These are phyloP conservation scores for Catharanthus roseus DNA, from an alignment of 257 asterid genomes.

Conservation along the genomic window DNA sequence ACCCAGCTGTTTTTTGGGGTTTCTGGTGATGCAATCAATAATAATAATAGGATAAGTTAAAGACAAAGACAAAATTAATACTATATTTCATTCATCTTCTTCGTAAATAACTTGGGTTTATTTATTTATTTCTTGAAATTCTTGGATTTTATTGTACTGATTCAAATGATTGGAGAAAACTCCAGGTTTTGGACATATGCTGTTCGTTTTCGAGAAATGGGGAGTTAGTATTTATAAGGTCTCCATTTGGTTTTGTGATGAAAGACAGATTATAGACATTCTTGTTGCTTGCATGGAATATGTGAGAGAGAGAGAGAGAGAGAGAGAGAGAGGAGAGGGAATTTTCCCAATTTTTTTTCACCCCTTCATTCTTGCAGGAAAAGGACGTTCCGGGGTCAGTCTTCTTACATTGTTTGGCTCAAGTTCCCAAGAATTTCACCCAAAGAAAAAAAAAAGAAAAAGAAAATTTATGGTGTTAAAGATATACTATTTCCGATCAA, in stretches of 20 bases:
- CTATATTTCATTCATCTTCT: too few species aligned
- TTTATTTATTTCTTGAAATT: neutral
- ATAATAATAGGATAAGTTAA: too few species aligned
- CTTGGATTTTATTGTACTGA: neutral
- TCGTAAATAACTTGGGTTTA: too few species aligned
- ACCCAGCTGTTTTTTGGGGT: too few species aligned
- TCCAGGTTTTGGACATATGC: conserved; percentile 22
- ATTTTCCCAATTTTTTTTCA: neutral
- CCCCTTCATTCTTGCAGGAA: neutral
- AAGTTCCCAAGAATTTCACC: conserved; percentile 17
- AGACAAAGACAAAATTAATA: too few species aligned
- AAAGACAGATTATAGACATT: neutral
- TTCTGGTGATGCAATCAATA: too few species aligned
- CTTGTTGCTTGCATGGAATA: too few species aligned
- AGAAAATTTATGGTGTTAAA: too few species aligned
- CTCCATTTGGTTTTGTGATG: neutral
- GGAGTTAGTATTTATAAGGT: too few species aligned
- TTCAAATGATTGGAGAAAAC: conserved; percentile 19
- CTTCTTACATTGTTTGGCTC: conserved; percentile 6
- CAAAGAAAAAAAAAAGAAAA: neutral
- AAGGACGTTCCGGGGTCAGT: conserved; percentile 18
- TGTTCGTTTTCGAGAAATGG: conserved; percentile 21
- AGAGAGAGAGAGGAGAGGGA: neutral
- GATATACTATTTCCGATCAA: too few species aligned
- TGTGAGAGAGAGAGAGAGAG: too few species aligned